Base-by-base conservation (phyloP, 768 basidiomycete species). In the Melanogaster broomeanus region DNA sequence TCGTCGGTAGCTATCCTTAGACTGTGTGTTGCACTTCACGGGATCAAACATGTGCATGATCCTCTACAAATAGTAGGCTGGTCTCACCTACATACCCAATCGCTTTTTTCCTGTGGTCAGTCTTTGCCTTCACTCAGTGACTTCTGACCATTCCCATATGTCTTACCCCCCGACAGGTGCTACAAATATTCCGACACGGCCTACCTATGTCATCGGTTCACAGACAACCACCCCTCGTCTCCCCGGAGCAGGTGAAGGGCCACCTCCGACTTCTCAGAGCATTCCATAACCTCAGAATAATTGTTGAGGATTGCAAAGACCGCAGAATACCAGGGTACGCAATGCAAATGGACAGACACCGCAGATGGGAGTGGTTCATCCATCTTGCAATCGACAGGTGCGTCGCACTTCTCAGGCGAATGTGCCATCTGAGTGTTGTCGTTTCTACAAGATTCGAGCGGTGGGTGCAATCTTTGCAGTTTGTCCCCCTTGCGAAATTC, bases 361-460 rank as follows among this genome's bases (percentile, higher is more conserved):
- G 58, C 24, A 64, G 74, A 40, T 75, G 74, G 74, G 57, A 59
- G 2, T 75, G 75, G 75, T 75, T 75, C 53, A 60, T 76, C 25
- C 55, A 63, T 22, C 56, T 75, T 11, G 74, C 75, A 3, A 66
- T 72, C 6, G 72, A 75, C 40, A 61, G 74, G 74, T 69, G 34
- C 8, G 58, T 61, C 18, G 12, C 4, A 34, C 19, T 33, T 24
- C 21, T 37, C 27, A 21, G 27, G 18, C 42, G 15, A 3, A 6
- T n/a, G 3, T 19, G 3, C 28, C 3, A 15, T 41, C 30, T 45
- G 25, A 13, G 15, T 11, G 13, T 10, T 7, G 40, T 34, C 6
- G 24, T 39, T 9, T 27, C 25, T 13, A 25, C 41, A 42, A 74
- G 74, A 44, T 76, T 75, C 40, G 62, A 73, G 33, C 61, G 55